A percentile compares a stretch with the other conserved stretches of the same genome.
These are phyloP conservation scores for Xerocomus brunneocitrinus DNA, from an alignment of 768 basidiomycete genomes.

Conservation along the genomic window DNA sequence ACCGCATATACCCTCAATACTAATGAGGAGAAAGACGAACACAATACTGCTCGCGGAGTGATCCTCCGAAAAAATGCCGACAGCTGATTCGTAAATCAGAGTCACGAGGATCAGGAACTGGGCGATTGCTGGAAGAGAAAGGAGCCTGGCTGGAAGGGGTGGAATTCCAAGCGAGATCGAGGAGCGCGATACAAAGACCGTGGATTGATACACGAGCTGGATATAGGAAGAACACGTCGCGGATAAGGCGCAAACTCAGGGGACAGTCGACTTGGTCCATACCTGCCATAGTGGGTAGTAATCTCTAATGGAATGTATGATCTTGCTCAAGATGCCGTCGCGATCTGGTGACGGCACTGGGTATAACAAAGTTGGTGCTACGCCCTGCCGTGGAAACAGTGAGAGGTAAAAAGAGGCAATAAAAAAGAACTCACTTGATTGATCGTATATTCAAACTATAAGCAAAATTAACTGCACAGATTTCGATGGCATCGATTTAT, in stretches of 20 bases:
- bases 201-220: slow-evolving; percentile 81
- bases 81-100: slow-evolving; percentile 62
- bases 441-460: slow-evolving; percentile 87
- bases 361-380: slow-evolving; percentile 86
- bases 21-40: slow-evolving; percentile 72
- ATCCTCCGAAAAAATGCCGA: slow-evolving; percentile 56
- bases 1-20: slow-evolving; percentile 88
- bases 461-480: slow-evolving; percentile 5
- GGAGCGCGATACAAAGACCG: slow-evolving; percentile 91
- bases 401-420: neutral
- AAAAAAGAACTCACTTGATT: slow-evolving; percentile 56
- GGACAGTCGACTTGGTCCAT: slow-evolving; percentile 16
- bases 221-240: neutral
- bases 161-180: slow-evolving; percentile 83
- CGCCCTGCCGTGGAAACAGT: slow-evolving; percentile 47
- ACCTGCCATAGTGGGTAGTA: slow-evolving; percentile 97
- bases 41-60: slow-evolving; percentile 46
- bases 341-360: slow-evolving; percentile 64
- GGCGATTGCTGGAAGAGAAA: slow-evolving; percentile 71
- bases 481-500: neutral
- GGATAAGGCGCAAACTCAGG: slow-evolving; percentile 1
- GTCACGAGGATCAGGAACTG: slow-evolving; percentile 62
- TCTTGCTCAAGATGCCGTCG: slow-evolving; percentile 60
- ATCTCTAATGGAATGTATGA: slow-evolving; percentile 83
- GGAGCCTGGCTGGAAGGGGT: slow-evolving; percentile 61